Base-by-base conservation (phyloP, 129 eudicot species). In the Flaveria bidentis region DNA sequence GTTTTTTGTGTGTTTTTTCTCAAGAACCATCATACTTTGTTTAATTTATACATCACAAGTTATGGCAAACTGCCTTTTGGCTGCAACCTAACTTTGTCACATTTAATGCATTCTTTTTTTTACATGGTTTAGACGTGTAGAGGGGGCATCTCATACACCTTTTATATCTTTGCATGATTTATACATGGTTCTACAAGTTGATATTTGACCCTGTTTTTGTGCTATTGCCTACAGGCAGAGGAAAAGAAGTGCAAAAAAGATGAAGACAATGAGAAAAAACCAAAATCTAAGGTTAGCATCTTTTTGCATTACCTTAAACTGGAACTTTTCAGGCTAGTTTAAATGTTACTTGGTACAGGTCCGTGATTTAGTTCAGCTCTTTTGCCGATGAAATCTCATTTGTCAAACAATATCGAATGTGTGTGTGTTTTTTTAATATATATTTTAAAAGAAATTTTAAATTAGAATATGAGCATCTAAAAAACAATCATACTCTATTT, bases 231-330 rank as follows among this genome's bases (percentile, higher is more conserved):
- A 45, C 75, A 82, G 80, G 84, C 26, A 18, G 78, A 58, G 25
- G 73, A 45, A n/a, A 78, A 68, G 15, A 76, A 50, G 41, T 33
- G 73, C 72, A 76, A 76, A 22, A 76, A 76, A 39, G 73, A 51
- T 0, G 64, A 64, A 6, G 72, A 63, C 10, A 72, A 64, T 13
- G 33, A 75, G 64, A 75, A 63, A 36, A 75, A 75, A 33, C 33
- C 49, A 33, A 72, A 52, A 12, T 36, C 76, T 53, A 72, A 72
- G 76, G 76, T 71, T 51, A 71, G 46, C 39, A 71, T 71, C 61
- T 72, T 10, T 69, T 39, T 39, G 36, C 9, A 4, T 63, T 64
- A 42, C 42, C 25, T 39, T 26, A 33, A 63, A 76, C 49, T 20
- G 26, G 23, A 71, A 30, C 17, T 41, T 18, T 28, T 42, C 67